These are phyloP conservation scores for Termitomyces sp. DNA, from an alignment of 768 basidiomycete genomes.

Conservation along the genomic window DNA sequence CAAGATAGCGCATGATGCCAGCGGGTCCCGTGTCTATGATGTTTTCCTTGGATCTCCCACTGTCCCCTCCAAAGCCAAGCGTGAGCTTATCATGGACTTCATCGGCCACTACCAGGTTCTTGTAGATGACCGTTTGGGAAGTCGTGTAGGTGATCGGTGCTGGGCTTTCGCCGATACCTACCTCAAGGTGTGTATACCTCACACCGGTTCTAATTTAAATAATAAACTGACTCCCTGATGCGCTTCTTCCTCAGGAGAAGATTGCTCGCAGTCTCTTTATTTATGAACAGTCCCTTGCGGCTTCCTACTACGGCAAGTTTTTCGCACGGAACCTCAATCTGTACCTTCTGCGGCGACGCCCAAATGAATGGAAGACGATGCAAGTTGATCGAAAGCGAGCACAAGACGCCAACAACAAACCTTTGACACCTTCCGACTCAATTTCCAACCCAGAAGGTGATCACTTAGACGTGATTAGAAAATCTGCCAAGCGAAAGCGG, in stretches of 20 bases:
- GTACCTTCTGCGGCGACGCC: slow-evolving; percentile 68
- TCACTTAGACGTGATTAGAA: not conserved
- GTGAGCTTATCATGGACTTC: slow-evolving; percentile 67
- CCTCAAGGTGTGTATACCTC: slow-evolving; percentile 57
- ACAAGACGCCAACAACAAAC: slow-evolving; percentile 12
- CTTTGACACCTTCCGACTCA: not conserved
- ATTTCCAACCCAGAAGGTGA: not conserved
- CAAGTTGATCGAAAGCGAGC: slow-evolving; percentile 45
- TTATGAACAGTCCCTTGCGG: slow-evolving; percentile 66
- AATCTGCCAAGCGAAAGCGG: slow-evolving; percentile 35
- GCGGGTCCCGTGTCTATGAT: slow-evolving; percentile 79
- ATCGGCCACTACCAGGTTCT: slow-evolving; percentile 76
- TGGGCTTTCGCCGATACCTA: slow-evolving; percentile 92
- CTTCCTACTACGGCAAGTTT: slow-evolving; percentile 83
- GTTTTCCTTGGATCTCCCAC: slow-evolving; percentile 64
- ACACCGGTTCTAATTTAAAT: not conserved
- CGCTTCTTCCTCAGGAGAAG: slow-evolving; percentile 61
- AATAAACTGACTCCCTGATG: not conserved
- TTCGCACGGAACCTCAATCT: slow-evolving; percentile 78
- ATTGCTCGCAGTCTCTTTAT: slow-evolving; percentile 77
- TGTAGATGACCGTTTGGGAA: slow-evolving; percentile 88
- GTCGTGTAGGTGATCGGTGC: slow-evolving; percentile 84
- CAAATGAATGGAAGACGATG: slow-evolving; percentile 79
- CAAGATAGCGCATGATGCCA: slow-evolving; percentile 43
- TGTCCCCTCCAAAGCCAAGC: slow-evolving; percentile 58